Percentiles rank a stretch among this genome's conserved stretches.
Conservation (phyloP, 352 stramenopile species). For the Aphanomyces cochlioides region DNA sequence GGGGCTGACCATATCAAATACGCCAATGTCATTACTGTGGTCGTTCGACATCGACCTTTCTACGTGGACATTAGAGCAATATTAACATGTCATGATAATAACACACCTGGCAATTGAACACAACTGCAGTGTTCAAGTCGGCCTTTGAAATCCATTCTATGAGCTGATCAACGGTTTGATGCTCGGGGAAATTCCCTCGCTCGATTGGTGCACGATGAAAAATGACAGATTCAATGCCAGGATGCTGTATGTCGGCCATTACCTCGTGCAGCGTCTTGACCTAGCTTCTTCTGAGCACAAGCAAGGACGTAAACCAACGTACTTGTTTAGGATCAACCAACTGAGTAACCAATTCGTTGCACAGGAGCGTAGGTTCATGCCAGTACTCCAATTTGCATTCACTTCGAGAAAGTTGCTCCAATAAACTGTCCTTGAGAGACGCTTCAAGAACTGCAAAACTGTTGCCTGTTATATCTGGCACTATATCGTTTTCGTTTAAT, state of each 20-base stretch:
- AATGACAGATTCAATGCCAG: constrained; percentile 45
- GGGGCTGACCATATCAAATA: constrained; percentile 49
- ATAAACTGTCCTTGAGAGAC: constrained; percentile 73
- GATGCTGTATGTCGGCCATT: constrained; percentile 37
- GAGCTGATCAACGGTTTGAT: constrained; percentile 63
- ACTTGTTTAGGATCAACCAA: constrained; percentile 41
- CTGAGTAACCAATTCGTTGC: constrained; percentile 56
- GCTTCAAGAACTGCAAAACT: constrained; percentile 76
- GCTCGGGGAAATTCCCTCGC: constrained; percentile 75
- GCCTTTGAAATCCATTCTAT: constrained; percentile 52
- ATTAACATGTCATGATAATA: background rate
- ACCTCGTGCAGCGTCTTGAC: constrained; percentile 68
- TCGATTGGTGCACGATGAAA: constrained; percentile 78
- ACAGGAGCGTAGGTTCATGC: constrained; percentile 56
- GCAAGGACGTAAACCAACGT: background rate
- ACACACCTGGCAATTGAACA: constrained; percentile 73
- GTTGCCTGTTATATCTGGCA: constrained; percentile 74
- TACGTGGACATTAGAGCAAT: constrained; percentile 33
- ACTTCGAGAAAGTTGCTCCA: constrained; percentile 52
- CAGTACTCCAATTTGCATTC: constrained; percentile 74
- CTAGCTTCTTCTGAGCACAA: background rate
- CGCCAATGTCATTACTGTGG: constrained; percentile 65
- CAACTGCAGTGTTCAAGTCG: constrained; percentile 58
- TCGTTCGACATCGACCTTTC: constrained; percentile 82
- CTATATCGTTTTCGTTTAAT: constrained; percentile 79